Evolutionary conservation across 2,329 filamentous ascomycete genomes (phyloP), one percentile per base, ranked within the genome.

Genomic region (Purpureocillium lavendulum): DNA sequence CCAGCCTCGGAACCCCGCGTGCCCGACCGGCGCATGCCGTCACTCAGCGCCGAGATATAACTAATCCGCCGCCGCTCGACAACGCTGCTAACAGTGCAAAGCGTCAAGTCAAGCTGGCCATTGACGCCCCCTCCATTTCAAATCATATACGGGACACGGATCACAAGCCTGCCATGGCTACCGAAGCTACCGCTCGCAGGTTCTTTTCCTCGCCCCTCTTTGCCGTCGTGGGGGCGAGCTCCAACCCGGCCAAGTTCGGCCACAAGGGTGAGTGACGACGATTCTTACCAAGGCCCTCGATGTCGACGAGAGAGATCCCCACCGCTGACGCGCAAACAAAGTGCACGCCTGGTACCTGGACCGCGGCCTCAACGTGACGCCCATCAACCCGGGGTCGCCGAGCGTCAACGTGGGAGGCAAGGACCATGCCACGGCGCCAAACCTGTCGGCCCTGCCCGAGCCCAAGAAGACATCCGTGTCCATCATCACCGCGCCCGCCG

Each of bases 281-380:
- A 5, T 6, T 26, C 21, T 26, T n/a, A n/a, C n/a, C 21, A 5
- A 26, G 5, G 21, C 21, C 21, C 5, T 26, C 21, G 6, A 26
- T 26, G 21, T 10, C 21, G 21, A 26, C 21, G n/a, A 26, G 21
- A 26, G 21, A 26, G 21, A 26, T 10, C 6, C 21, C 21, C 6
- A 10, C 21, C 10, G 21, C 21, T 26, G 21, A 26, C 21, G 10
- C 21, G 5, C 21, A 26, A 26, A 10, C 10, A 26, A 7, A 30
- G 88, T 97, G 49, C 87, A 96, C 57, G 77, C 77, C 12, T 97
- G 90, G 90, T 97, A 97, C 62, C 75, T 86, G 40, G 59, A 70
- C 28, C 87, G 87, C 64, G 70, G 72, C 30, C 75, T 97, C 31
- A 78, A 83, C 7, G 87, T 82, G 4, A 87, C 80, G 1, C 87